phyloP scores from a whole-genome alignment of 2,329 filamentous ascomycete species.

The Chrysosporium keratinophilum region DNA sequence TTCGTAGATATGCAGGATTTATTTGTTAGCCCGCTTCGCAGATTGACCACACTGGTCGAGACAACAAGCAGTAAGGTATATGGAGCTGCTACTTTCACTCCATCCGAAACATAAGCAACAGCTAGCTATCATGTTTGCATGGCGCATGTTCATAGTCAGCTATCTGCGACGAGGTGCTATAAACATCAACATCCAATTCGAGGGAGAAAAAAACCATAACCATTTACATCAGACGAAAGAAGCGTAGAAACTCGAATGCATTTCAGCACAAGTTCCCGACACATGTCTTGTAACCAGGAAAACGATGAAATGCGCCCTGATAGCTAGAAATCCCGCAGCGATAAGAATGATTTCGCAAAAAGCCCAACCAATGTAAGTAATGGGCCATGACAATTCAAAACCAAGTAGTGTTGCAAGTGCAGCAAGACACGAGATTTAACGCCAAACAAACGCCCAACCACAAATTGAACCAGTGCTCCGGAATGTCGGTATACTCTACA shows the following conservation, averaged over 20 bases:
- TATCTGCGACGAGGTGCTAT: neutral
- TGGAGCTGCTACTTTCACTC: too few species aligned
- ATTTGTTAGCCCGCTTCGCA: too few species aligned
- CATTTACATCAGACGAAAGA: neutral
- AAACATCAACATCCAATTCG: neutral
- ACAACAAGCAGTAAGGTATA: too few species aligned
- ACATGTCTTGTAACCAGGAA: neutral
- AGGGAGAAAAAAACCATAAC: neutral
- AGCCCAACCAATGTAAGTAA: neutral
- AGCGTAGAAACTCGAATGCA: neutral
- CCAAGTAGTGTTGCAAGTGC: neutral
- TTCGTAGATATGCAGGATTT: too few species aligned
- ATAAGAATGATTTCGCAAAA: neutral
- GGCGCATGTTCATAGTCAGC: neutral
- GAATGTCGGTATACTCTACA: neutral
- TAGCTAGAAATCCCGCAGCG: neutral
- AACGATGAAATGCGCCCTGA: neutral
- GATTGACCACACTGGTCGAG: too few species aligned
- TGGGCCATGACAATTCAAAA: neutral
- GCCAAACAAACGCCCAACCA: neutral
- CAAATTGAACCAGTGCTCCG: neutral
- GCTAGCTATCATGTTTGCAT: too few species aligned
- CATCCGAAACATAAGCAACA: too few species aligned
- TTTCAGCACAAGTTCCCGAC: neutral
- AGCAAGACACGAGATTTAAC: neutral